Evolutionary conservation across 2,329 filamentous ascomycete species (phyloP), one percentile per base, ranked within the genome.

Genomic region (Fusarium nanum): DNA sequence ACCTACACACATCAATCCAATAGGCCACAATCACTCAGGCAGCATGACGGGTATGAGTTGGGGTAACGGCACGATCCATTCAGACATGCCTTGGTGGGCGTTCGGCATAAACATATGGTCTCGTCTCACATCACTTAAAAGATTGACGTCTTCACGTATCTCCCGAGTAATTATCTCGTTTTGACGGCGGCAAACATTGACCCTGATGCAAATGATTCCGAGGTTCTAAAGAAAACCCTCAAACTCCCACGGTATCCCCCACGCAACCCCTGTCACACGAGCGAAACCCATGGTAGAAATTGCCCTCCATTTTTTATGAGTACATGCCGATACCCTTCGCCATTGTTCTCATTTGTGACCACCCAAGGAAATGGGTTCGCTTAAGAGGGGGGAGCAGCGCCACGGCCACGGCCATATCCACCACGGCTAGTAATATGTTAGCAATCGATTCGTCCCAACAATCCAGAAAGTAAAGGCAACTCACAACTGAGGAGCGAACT

Each of bases 401-500:
- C 91, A 87, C 93, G 92, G 84, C 93, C 93, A 90, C 93, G 93
- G 82, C 93, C 94, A 82, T 92, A 92, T 80, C 92, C 93, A 87
- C 92, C 92, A 88, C 92, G 93, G 92, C 89, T 91, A 53, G 75
- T 75, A 58, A 49, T 58, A 56, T 52, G 78, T 85, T 78, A 84
- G 80, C 73, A 78, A 62, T 25, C n/a, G 22, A 28, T 56, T 45
- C 56, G 22, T 56, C 25, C 34, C 55, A 25, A 14, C 9, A n/a
- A 40, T 67, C 49, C 49, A 37, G 20, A 22, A 34, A 46, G 12
- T 30, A 20, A 49, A 69, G 47, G 58, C 67, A 77, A 84, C 88
- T 89, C 85, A 91, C 91, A 97, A 97, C 83, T 92, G 90, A 82
- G 94, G 94, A 86, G 92, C 91, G 84, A 96, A 97, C 85, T 94